These are phyloP conservation scores for Globisporangium cylindrosporum DNA, from an alignment of 352 stramenopile genomes.

Conservation along the genomic window DNA sequence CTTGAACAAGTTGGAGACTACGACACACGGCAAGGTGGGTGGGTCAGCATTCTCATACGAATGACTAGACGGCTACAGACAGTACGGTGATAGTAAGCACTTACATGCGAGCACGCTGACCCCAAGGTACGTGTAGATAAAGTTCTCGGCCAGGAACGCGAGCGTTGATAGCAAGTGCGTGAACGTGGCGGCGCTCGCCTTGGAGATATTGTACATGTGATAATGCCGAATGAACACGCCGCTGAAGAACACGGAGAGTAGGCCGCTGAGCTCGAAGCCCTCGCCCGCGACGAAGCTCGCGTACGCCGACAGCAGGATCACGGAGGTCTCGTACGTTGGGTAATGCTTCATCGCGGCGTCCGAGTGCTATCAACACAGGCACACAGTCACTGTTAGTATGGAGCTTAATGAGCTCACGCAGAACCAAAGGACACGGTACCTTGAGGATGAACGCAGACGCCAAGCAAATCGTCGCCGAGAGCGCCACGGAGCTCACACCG, in stretches of 20 bases:
- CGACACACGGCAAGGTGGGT: background rate
- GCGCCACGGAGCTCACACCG: conserved; percentile 38
- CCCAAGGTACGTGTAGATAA: conserved; percentile 72
- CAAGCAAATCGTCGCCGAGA: conserved; percentile 43
- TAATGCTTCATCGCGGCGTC: conserved; percentile 41
- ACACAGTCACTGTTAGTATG: background rate
- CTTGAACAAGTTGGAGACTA: conserved; percentile 38
- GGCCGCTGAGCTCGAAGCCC: conserved; percentile 71
- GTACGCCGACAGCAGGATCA: conserved; percentile 72
- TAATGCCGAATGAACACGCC: conserved; percentile 77
- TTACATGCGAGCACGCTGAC: conserved; percentile 63
- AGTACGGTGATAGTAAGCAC: background rate
- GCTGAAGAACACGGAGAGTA: conserved; percentile 92
- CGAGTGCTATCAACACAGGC: conserved; percentile 27
- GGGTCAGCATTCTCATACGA: too few relatives aligned
- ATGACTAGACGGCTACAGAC: background rate
- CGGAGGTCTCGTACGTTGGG: conserved; percentile 56
- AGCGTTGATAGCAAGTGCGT: conserved; percentile 60
- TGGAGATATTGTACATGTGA: conserved; percentile 69
- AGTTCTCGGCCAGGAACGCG: conserved; percentile 69
- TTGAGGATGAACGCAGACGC: conserved; percentile 34
- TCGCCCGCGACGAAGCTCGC: conserved; percentile 71
- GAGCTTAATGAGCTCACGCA: background rate
- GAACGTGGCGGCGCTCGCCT: conserved; percentile 51
- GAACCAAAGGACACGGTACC: background rate